phyloP scores from a whole-genome alignment of 176 grass and related monocot species.

The Carex cristatella region DNA sequence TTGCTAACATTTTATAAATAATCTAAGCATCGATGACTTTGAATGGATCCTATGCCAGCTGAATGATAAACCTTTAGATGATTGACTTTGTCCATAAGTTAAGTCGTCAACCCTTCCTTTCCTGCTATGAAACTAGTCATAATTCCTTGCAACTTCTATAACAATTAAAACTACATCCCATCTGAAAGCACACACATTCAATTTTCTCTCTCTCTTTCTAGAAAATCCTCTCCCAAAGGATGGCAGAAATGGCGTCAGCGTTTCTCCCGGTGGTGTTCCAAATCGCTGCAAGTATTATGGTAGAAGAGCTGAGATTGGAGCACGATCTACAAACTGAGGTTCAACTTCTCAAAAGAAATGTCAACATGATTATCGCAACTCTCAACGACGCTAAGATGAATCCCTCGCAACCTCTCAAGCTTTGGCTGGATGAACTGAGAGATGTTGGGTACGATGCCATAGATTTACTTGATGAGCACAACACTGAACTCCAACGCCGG shows the following conservation, averaged over 20 bases:
- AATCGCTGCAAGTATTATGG: background rate
- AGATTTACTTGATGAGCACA: conserved; percentile 31
- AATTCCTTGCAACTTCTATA: too few species aligned
- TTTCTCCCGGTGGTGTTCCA: conserved; percentile 29
- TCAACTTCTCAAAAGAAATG: background rate
- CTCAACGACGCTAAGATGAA: background rate
- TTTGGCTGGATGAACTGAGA: conserved; percentile 10
- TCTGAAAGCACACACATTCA: too few species aligned
- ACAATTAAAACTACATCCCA: too few species aligned
- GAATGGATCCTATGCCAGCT: too few species aligned
- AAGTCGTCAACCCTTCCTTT: too few species aligned
- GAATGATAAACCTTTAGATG: too few species aligned
- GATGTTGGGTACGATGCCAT: conserved; percentile 22
- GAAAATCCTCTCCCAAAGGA: background rate
- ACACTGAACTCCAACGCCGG: conserved; percentile 1
- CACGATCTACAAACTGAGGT: background rate
- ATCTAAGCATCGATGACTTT: too few species aligned
- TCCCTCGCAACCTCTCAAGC: background rate
- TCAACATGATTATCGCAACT: background rate
- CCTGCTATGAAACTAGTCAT: too few species aligned
- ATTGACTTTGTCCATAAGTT: too few species aligned
- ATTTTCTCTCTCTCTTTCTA: too few species aligned
- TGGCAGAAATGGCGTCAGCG: conserved; percentile 8
- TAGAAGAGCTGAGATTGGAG: background rate
- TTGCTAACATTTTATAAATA: too few species aligned